A percentile compares a stretch with the other conserved stretches of the same genome.
Evolutionary conservation across 257 asterid genomes (phyloP).

Genomic region (Catharanthus roseus): DNA sequence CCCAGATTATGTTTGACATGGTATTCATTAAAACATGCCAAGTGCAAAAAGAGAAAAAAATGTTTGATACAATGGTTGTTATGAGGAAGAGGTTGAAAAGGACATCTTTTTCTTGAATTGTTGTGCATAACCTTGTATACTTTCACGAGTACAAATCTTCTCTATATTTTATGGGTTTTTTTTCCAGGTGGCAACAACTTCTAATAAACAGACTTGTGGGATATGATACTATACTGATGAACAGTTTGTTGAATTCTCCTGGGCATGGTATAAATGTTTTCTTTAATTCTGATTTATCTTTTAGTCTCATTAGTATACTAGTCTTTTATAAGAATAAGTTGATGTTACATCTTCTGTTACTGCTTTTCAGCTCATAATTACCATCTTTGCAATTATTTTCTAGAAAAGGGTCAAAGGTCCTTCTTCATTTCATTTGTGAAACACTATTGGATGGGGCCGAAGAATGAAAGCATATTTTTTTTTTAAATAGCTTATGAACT

Average conservation of each 20-base stretch:
- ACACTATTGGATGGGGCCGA: background rate
- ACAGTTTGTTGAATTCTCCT: conserved; percentile 85
- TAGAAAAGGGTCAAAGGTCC: background rate
- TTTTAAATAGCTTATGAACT: background rate
- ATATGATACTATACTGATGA: conserved; percentile 94
- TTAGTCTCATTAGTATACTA: background rate
- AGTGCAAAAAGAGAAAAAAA: background rate
- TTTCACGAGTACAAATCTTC: conserved; percentile 13
- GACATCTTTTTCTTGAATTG: background rate
- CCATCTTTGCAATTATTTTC: background rate
- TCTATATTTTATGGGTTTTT: conserved; percentile 3
- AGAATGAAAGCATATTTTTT: background rate
- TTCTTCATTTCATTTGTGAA: background rate
- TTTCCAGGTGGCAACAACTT: conserved; percentile 97
- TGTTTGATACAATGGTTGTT: background rate
- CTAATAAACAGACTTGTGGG: conserved; percentile 95
- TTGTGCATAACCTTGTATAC: background rate
- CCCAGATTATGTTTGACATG: background rate
- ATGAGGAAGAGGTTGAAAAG: background rate
- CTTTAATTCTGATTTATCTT: background rate
- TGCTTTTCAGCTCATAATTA: background rate
- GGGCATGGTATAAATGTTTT: conserved; percentile 58
- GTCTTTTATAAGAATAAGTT: background rate
- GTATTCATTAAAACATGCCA: background rate
- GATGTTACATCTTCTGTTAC: background rate